Evolutionary conservation across 2,329 filamentous ascomycete genomes (phyloP).

Genomic region (Xylariaceae sp.): DNA sequence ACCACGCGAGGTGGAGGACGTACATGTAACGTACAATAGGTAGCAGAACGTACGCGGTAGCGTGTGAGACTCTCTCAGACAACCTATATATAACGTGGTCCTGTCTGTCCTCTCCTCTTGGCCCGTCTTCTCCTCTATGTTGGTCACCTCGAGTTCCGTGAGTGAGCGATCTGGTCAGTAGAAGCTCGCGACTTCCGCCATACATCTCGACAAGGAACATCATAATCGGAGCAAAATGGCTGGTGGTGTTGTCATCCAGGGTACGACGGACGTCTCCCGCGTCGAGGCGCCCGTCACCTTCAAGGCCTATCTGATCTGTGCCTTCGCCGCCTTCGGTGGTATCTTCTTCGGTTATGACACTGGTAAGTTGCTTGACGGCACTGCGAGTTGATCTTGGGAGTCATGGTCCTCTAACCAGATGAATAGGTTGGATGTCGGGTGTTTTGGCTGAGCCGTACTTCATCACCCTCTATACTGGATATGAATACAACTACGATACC

Average conservation of each 20-base stretch:
- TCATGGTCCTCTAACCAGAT: neutral
- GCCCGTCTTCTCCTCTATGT: constrained; percentile 16
- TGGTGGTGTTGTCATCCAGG: constrained; percentile 28
- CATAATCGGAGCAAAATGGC: constrained; percentile 24
- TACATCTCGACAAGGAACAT: constrained; percentile 15
- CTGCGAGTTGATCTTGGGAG: neutral
- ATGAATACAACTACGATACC: constrained; percentile 30
- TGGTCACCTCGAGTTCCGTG: constrained; percentile 13
- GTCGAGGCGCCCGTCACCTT: constrained; percentile 68
- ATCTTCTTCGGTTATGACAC: constrained; percentile 81
- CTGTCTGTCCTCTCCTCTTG: neutral
- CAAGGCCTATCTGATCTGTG: constrained; percentile 68
- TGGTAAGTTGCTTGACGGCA: constrained; percentile 38
- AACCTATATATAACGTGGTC: neutral
- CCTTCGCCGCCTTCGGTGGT: constrained; percentile 68
- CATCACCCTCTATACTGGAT: constrained; percentile 41
- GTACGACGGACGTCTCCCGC: constrained; percentile 51
- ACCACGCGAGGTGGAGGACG: neutral
- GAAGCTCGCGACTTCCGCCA: constrained; percentile 10
- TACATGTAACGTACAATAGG: neutral
- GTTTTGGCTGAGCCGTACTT: constrained; percentile 32
- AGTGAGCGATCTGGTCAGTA: constrained; percentile 16
- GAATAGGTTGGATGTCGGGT: constrained; percentile 25
- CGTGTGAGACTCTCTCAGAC: neutral
- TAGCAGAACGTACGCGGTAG: no score